Evolutionary conservation across 495 filamentous ascomycete genomes (phyloP).

Genomic region (Xylona heveae): DNA sequence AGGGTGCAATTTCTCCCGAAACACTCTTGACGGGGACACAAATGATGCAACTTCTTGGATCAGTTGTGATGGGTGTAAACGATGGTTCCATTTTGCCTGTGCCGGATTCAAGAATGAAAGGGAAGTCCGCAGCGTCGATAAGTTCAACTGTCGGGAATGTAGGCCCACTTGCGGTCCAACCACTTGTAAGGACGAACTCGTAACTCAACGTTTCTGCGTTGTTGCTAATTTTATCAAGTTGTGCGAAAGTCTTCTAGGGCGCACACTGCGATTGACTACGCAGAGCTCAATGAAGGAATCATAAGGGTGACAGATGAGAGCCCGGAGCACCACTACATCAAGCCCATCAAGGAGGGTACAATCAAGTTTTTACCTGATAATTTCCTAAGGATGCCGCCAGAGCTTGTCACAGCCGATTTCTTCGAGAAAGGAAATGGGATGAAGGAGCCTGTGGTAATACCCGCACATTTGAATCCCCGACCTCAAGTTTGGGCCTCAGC

Average conservation of each 20-base stretch:
- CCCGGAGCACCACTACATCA: constrained; percentile 53
- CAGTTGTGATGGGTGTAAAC: constrained; percentile 52
- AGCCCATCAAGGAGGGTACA: constrained; percentile 45
- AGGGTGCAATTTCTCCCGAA: constrained; percentile 14
- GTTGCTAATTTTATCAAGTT: background rate
- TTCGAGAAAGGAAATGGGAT: constrained; percentile 47
- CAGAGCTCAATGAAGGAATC: constrained; percentile 51
- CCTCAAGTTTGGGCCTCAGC: constrained; percentile 10
- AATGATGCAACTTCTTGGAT: constrained; percentile 40
- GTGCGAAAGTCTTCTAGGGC: constrained; percentile 33
- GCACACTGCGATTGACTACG: constrained; percentile 55
- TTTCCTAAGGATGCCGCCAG: constrained; percentile 46
- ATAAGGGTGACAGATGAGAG: constrained; percentile 46
- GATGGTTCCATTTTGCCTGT: constrained; percentile 55
- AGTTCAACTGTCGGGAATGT: constrained; percentile 44
- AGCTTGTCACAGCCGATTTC: constrained; percentile 41
- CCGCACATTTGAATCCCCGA: constrained; percentile 40
- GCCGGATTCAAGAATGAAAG: constrained; percentile 48
- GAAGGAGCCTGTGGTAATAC: constrained; percentile 50
- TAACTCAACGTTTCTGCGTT: background rate
- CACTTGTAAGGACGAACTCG: constrained; percentile 43
- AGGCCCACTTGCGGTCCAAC: constrained; percentile 38
- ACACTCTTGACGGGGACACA: constrained; percentile 11
- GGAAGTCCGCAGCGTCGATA: constrained; percentile 51
- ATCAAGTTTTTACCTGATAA: constrained; percentile 38